phyloP scores from a whole-genome alignment of 1,284 basidiomycete genomes.

The Trametes hirsuta region DNA sequence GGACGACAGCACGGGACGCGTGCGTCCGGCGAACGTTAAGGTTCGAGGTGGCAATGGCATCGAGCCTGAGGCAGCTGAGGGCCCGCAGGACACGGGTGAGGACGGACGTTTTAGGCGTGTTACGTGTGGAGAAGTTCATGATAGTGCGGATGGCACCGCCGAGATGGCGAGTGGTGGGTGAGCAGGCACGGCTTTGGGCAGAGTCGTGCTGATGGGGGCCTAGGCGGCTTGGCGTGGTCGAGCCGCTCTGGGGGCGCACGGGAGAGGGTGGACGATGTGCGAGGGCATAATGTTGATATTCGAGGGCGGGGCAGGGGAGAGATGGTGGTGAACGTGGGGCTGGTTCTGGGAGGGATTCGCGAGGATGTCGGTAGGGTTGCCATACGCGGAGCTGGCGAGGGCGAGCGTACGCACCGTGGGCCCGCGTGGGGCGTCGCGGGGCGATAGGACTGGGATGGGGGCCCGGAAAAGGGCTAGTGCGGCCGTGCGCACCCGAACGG shows the following conservation, averaged over 20 bases:
- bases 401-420: neutral
- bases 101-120: slow-evolving; percentile 9
- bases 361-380: slow-evolving; percentile 6
- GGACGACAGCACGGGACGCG: neutral
- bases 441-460: slow-evolving; percentile 8
- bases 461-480: neutral
- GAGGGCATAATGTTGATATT: neutral
- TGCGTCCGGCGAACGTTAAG: neutral
- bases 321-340: neutral
- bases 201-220: too few relatives aligned
- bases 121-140: slow-evolving; percentile 7
- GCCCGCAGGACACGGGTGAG: neutral
- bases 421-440: neutral
- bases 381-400: neutral
- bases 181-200: neutral
- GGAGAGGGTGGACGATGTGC: neutral
- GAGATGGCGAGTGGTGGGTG: slow-evolving; percentile 1
- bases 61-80: neutral
- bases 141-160: slow-evolving; percentile 2
- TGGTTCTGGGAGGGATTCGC: neutral
- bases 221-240: neutral
- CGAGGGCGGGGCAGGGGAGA: too few relatives aligned
- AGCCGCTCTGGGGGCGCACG: neutral
- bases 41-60: neutral
- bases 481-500: neutral